Base-by-base conservation (phyloP, 2,329 filamentous ascomycete genomes). In the Penicillium sp. region DNA sequence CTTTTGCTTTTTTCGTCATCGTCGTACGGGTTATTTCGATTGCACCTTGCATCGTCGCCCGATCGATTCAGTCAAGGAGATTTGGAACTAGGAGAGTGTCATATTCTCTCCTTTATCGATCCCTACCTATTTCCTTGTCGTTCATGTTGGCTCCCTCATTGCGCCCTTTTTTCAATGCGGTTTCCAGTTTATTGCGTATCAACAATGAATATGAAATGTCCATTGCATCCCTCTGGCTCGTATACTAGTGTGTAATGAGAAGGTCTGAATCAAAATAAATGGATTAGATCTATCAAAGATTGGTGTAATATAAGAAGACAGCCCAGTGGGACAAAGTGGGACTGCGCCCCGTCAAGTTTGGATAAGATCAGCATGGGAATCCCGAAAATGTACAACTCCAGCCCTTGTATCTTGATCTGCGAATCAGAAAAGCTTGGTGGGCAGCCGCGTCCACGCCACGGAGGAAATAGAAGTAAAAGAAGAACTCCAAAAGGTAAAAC, bases 221-320 rank as follows among this genome's bases (percentile, higher is more conserved):
- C 25, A 27, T 43, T 52, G 16, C 19, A 42, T 26, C 5, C 14
- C 31, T 21, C 27, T 23, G 25, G 11, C 19, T 23, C 8, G 26
- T 29, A 35, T 51, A 25, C n/a, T 14, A 42, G n/a, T 21, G 4
- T 42, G 10, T 11, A 42, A 42, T 13, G 10, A 21, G n/a, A 42
- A 10, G 48, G 26, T 25, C 13, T 3, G 29, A 46, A 45, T 23
- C 6, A 46, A 43, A 19, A n/a, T 39, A 54, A 51, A 37, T 49
- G 43, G 33, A 58, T 59, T 43, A 53, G 59, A 61, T 62, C 57
- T 65, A 51, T 58, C 61, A 55, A 65, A 63, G 57, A 64, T 60
- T 59, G 23, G 25, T 53, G 33, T 9, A 29, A 46, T 43, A 42
- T 54, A 35, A 39, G 37, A 53, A 50, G 37, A 27, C 9, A 21